Conservation (phyloP, 139 green algal genomes). For the Chlorella vulgaris region DNA sequence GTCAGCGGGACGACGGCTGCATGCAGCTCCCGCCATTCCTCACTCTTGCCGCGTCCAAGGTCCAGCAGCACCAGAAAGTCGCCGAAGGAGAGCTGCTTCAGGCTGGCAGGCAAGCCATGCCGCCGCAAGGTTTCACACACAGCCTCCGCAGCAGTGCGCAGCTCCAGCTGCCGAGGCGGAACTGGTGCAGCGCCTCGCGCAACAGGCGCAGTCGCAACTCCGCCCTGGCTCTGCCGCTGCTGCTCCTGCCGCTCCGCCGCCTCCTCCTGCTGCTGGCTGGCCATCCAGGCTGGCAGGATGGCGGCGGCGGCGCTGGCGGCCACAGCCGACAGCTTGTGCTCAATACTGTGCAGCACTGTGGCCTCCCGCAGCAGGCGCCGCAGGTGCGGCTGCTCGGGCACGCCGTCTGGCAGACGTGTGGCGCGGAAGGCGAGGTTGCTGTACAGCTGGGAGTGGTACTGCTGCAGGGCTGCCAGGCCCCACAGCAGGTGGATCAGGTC, state of each 20-base stretch:
- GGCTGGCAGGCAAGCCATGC: background rate
- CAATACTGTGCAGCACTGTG: slow-evolving; percentile 14
- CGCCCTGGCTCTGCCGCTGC: background rate
- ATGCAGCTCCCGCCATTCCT: background rate
- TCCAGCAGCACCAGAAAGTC: slow-evolving; percentile 9
- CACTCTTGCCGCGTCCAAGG: background rate
- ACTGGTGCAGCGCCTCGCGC: background rate
- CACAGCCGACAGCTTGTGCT: slow-evolving; percentile 15
- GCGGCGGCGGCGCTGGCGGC: slow-evolving; percentile 5
- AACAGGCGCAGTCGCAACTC: background rate
- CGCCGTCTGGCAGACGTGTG: slow-evolving; percentile 16
- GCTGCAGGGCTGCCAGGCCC: slow-evolving; percentile 43
- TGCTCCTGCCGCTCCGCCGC: background rate
- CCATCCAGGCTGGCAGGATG: slow-evolving; percentile 23
- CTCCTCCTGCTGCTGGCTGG: background rate
- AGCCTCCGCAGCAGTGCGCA: slow-evolving; percentile 13
- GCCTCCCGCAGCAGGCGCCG: slow-evolving; percentile 42
- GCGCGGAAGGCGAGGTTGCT: slow-evolving; percentile 6
- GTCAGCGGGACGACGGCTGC: background rate
- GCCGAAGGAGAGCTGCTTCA: slow-evolving; percentile 13
- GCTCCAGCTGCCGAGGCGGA: background rate
- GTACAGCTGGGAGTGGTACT: slow-evolving; percentile 30
- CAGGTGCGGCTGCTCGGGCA: slow-evolving; percentile 21
- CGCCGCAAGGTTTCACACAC: background rate
- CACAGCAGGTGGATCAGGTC: slow-evolving; percentile 39